These are phyloP conservation scores for Cutaneotrichosporon spelunceum DNA, from an alignment of 1,284 basidiomycete species.

Conservation along the genomic window DNA sequence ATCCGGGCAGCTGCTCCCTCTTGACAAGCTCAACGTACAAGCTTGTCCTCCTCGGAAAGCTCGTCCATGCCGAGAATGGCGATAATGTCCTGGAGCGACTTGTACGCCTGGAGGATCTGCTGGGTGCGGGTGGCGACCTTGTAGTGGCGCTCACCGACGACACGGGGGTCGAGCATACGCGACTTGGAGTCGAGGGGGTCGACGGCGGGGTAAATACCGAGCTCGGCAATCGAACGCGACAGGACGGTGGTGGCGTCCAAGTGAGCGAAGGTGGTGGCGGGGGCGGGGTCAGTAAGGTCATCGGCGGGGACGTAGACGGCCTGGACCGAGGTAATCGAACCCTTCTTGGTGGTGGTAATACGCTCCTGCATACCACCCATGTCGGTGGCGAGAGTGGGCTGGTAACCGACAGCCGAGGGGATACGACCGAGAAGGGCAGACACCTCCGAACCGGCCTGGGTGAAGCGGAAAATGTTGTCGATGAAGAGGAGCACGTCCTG, in stretches of 20 bases:
- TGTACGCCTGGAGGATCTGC: conserved; percentile 99
- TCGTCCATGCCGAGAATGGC: conserved; percentile 93
- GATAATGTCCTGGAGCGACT: conserved; percentile 83
- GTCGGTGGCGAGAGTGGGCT: conserved; percentile 97
- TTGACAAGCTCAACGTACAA: conserved; percentile 59
- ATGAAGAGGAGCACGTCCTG: conserved; percentile 99
- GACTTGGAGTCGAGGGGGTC: conserved; percentile 99
- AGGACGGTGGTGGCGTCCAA: conserved; percentile 99
- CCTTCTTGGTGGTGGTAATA: conserved; percentile 99
- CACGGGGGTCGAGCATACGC: conserved; percentile 98
- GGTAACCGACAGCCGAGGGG: conserved; percentile 99
- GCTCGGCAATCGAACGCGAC: conserved; percentile 97
- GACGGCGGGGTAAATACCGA: conserved; percentile 99
- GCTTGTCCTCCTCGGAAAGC: conserved; percentile 98
- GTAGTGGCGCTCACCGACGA: conserved; percentile 90
- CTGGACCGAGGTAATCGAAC: conserved; percentile 98
- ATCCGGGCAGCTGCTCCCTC: not conserved
- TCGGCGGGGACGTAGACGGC: conserved; percentile 99
- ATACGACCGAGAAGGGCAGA: conserved; percentile 99
- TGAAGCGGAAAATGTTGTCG: conserved; percentile 99
- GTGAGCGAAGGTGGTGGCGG: conserved; percentile 98
- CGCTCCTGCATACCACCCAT: conserved; percentile 99
- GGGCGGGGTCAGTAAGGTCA: conserved; percentile 99
- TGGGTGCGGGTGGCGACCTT: conserved; percentile 90
- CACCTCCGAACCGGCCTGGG: conserved; percentile 99